Percentiles rank a stretch among this genome's conserved stretches.
These are phyloP conservation scores for Malus fusca DNA, from an alignment of 306 rosid genomes.

Conservation along the genomic window DNA sequence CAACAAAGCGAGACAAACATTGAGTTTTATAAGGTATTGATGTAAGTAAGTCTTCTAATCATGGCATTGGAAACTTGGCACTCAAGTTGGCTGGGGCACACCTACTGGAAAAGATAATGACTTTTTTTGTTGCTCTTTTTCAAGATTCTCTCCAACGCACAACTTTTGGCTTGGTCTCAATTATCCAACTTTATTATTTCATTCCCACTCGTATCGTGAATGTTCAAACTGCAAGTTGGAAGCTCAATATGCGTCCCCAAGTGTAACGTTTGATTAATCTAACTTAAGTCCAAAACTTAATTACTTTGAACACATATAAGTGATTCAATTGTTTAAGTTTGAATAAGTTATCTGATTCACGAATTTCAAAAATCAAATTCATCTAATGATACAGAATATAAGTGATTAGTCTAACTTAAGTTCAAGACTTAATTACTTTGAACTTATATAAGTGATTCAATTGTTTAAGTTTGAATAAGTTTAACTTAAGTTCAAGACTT, in stretches of 20 bases:
- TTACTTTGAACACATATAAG: neutral
- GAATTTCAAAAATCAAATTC: too few species aligned
- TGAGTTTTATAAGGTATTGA: too few species aligned
- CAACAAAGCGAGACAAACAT: too few species aligned
- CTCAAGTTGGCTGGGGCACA: conserved; percentile 8
- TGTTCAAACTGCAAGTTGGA: neutral
- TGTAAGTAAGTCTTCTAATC: neutral
- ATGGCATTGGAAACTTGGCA: neutral
- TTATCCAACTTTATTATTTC: neutral
- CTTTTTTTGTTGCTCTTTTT: neutral
- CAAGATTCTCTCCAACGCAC: conserved; percentile 8
- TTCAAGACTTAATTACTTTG: neutral
- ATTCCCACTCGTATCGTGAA: neutral
- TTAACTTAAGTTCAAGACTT: neutral
- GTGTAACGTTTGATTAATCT: neutral
- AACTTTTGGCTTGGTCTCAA: neutral
- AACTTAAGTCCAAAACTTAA: neutral
- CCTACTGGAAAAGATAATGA: neutral
- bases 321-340: neutral
- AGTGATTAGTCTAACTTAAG: neutral
- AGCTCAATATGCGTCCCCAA: neutral
- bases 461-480: too few species aligned
- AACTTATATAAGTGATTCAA: neutral
- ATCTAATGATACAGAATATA: too few species aligned
- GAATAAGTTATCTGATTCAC: too few species aligned